A percentile compares a stretch with the other conserved stretches of the same genome.
Conservation (phyloP, 169 alveolate genomes). For the Eimeria brunetti region DNA sequence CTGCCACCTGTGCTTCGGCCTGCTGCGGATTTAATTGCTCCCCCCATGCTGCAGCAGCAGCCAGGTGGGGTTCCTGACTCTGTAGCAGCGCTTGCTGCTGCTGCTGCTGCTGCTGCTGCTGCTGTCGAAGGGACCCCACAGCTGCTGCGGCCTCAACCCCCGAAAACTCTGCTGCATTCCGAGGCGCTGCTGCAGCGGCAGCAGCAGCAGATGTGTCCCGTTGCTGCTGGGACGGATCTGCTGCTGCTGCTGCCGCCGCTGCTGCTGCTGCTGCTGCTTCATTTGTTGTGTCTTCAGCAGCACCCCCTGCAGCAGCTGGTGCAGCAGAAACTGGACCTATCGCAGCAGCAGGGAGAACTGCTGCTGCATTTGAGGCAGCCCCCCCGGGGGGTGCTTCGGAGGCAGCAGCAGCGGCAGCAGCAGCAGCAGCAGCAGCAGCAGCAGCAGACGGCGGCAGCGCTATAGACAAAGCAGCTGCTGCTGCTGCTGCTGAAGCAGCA, state of each 20-base stretch:
- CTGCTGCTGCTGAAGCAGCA: slow-evolving; percentile 32
- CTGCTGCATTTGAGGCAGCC: neutral
- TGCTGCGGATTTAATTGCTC: neutral
- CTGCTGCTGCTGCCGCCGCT: slow-evolving; percentile 5
- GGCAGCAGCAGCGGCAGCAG: slow-evolving; percentile 10
- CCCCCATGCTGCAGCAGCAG: slow-evolving; percentile 23
- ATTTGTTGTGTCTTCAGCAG: neutral
- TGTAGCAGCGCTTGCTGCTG: neutral
- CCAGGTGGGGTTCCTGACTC: neutral
- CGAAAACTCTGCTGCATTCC: neutral
- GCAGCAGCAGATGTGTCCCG: neutral
- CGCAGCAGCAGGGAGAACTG: slow-evolving; percentile 15
- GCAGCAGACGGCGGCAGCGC: slow-evolving; percentile 36
- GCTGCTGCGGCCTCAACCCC: neutral
- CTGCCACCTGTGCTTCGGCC: neutral
- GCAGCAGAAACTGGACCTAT: neutral
- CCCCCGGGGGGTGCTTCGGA: neutral
- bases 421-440: slow-evolving; percentile 5
- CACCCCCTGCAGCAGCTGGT: slow-evolving; percentile 5
- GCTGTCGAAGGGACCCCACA: neutral
- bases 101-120: slow-evolving; percentile 34
- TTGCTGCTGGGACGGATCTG: neutral
- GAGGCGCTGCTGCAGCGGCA: slow-evolving; percentile 4
- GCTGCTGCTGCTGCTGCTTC: slow-evolving; percentile 5
- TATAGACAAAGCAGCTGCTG: slow-evolving; percentile 3